Evolutionary conservation across 2,329 filamentous ascomycete species (phyloP).

Genomic region (Pleurostoma richardsiae): DNA sequence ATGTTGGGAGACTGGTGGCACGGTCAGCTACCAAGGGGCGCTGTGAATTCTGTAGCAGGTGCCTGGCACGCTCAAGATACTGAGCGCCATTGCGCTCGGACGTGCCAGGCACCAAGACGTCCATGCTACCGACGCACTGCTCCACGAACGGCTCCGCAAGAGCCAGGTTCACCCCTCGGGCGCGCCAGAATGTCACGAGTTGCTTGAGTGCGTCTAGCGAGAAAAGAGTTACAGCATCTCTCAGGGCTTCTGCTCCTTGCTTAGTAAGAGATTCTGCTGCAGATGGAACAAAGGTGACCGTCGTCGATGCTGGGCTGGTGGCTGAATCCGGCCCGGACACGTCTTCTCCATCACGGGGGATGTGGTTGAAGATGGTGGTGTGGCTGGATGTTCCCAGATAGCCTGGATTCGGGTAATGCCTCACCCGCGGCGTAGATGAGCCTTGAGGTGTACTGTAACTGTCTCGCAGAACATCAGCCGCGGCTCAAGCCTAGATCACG

Average conservation of each 20-base stretch:
- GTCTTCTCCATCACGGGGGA: slow-evolving; percentile 1
- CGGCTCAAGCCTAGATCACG: background rate
- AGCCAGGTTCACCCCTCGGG: background rate
- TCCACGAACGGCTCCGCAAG: background rate
- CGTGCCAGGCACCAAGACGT: background rate
- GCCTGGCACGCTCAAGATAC: background rate
- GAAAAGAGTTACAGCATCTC: background rate
- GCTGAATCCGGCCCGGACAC: too few species aligned
- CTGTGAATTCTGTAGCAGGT: background rate
- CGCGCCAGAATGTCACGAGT: background rate
- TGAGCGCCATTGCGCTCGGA: background rate
- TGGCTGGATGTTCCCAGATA: slow-evolving; percentile 23
- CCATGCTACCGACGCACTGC: background rate
- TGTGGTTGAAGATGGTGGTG: slow-evolving; percentile 21
- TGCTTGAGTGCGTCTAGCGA: too few species aligned
- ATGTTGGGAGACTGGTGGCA: background rate
- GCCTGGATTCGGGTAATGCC: slow-evolving; percentile 23
- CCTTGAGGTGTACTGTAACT: slow-evolving; percentile 11
- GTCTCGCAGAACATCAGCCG: background rate
- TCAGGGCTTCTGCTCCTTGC: background rate
- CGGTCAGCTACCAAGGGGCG: background rate
- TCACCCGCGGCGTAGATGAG: slow-evolving; percentile 1
- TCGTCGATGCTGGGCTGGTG: too few species aligned
- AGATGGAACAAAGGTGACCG: background rate
- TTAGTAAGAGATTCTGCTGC: background rate